phyloP scores from a whole-genome alignment of 352 stramenopile species.

The Phytophthora agathidicida region DNA sequence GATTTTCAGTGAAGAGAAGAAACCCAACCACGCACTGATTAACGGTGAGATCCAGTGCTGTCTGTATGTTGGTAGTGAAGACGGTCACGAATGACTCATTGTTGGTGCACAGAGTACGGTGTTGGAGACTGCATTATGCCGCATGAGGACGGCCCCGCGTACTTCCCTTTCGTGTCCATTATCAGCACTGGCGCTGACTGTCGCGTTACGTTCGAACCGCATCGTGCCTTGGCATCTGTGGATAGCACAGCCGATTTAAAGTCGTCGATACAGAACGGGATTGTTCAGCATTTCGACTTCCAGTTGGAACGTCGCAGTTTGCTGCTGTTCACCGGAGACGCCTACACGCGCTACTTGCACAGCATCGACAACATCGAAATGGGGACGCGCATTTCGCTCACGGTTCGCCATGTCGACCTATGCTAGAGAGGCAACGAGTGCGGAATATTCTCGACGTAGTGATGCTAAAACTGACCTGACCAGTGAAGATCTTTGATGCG shows the following conservation, averaged over 20 bases:
- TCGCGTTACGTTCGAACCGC: constrained; percentile 60
- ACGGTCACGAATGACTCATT: neutral
- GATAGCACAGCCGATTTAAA: neutral
- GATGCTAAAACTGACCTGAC: too few relatives aligned
- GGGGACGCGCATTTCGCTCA: constrained; percentile 61
- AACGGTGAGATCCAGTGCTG: constrained; percentile 46
- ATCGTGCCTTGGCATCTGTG: constrained; percentile 38
- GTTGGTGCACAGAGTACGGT: constrained; percentile 51
- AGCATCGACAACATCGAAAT: constrained; percentile 61
- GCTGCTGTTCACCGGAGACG: constrained; percentile 60
- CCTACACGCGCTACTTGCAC: constrained; percentile 64
- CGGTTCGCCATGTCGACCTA: constrained; percentile 57
- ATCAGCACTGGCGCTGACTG: constrained; percentile 63
- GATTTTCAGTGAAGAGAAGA: constrained; percentile 52
- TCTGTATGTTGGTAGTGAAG: neutral
- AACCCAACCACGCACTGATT: constrained; percentile 74
- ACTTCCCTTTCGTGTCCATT: constrained; percentile 75
- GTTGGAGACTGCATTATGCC: constrained; percentile 72
- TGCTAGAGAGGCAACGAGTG: neutral
- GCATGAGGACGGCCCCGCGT: constrained; percentile 72
- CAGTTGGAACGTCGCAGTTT: constrained; percentile 57
- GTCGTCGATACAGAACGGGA: neutral
- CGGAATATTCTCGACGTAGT: too few relatives aligned
- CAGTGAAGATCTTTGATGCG: too few relatives aligned
- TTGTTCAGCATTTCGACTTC: constrained; percentile 41